Conservation (phyloP, 2,329 filamentous ascomycete genomes). For the Cercospora sp. region DNA sequence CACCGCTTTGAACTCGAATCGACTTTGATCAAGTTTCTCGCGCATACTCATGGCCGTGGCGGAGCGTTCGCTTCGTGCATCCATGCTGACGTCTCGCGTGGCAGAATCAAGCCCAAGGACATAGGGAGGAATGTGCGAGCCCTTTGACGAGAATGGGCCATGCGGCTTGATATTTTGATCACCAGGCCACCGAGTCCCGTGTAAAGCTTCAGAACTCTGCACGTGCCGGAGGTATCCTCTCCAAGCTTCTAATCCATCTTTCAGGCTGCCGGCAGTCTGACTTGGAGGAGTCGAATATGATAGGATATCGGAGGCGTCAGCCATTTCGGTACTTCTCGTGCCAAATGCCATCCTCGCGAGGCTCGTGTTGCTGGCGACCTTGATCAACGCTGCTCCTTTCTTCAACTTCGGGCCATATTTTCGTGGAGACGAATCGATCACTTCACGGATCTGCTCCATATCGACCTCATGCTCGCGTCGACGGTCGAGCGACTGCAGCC, state of each 20-base stretch:
- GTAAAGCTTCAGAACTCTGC: slow-evolving; percentile 34
- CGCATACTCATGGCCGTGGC: slow-evolving; percentile 30
- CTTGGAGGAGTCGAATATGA: slow-evolving; percentile 31
- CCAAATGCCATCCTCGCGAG: slow-evolving; percentile 28
- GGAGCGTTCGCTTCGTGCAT: slow-evolving; percentile 23
- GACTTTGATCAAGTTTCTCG: slow-evolving; percentile 35
- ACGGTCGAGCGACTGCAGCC: slow-evolving; percentile 53
- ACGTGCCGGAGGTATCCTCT: slow-evolving; percentile 31
- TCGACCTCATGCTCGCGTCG: slow-evolving; percentile 46
- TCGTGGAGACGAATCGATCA: slow-evolving; percentile 48
- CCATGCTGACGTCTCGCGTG: slow-evolving; percentile 23
- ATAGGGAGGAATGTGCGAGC: slow-evolving; percentile 28
- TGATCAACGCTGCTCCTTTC: slow-evolving; percentile 27
- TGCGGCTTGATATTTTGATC: slow-evolving; percentile 17
- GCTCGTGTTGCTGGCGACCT: slow-evolving; percentile 31
- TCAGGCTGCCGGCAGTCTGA: slow-evolving; percentile 1
- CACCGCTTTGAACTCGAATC: slow-evolving; percentile 40
- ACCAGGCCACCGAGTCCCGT: slow-evolving; percentile 20
- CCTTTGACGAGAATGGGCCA: background rate
- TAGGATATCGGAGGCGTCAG: slow-evolving; percentile 27
- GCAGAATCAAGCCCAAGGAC: slow-evolving; percentile 30
- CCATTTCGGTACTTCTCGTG: slow-evolving; percentile 24
- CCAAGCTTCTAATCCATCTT: slow-evolving; percentile 19
- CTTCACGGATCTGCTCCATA: slow-evolving; percentile 44
- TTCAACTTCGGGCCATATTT: slow-evolving; percentile 37